A percentile compares a stretch with the other conserved stretches of the same genome.
phyloP scores from a whole-genome alignment of 2,329 filamentous ascomycete genomes.

The Sclerotinia spermophila region DNA sequence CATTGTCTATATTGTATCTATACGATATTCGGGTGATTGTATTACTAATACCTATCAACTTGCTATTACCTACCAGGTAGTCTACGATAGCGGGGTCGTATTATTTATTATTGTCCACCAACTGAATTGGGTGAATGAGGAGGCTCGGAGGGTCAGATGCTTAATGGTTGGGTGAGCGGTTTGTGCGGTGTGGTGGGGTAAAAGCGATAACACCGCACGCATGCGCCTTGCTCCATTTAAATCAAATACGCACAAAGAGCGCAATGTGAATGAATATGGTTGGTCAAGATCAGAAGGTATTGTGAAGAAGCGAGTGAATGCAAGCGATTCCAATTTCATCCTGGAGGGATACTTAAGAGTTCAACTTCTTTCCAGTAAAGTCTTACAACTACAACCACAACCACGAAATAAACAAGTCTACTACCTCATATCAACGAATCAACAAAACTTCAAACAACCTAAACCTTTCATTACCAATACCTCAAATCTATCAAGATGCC shows the following conservation, averaged over 20 bases:
- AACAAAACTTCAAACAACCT: not conserved
- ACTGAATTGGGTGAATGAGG: not conserved
- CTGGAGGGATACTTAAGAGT: constrained; percentile 5
- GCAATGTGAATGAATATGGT: not conserved
- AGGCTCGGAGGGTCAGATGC: not conserved
- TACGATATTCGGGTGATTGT: not conserved
- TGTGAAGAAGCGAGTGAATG: not conserved
- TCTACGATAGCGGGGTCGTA: not conserved
- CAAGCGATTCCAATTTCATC: not conserved
- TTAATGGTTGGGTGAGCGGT: not conserved
- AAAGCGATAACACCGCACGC: not conserved
- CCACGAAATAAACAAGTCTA: not conserved
- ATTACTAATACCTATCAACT: not conserved
- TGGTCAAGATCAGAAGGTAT: not conserved
- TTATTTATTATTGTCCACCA: too few relatives aligned
- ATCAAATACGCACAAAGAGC: not conserved
- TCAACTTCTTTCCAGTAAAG: not conserved
- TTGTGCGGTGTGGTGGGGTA: not conserved
- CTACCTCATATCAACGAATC: not conserved
- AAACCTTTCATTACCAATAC: not conserved
- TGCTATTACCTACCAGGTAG: not conserved
- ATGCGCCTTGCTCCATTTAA: not conserved
- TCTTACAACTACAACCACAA: not conserved
- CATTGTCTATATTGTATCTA: not conserved
- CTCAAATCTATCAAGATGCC: constrained; percentile 12